Percentiles rank a stretch among this genome's conserved stretches.
Evolutionary conservation across 306 rosid genomes (phyloP).

Genomic region (Benincasa hispida): DNA sequence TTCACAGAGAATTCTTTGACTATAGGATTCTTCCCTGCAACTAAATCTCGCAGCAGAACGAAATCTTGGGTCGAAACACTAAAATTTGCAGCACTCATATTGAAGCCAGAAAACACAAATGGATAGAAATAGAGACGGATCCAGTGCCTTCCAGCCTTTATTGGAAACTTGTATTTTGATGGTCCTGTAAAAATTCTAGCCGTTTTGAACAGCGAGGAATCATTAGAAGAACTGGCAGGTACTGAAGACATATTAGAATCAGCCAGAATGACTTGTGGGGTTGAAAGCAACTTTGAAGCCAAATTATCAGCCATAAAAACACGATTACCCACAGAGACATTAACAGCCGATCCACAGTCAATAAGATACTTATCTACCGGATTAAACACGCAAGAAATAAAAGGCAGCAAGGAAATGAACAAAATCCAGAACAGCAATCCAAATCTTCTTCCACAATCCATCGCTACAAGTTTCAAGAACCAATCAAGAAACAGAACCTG

Average conservation of each 20-base stretch:
- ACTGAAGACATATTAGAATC: conserved; percentile 22
- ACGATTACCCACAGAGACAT: conserved; percentile 36
- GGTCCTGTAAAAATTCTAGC: conserved; percentile 57
- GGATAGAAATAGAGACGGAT: conserved; percentile 83
- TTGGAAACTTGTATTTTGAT: conserved; percentile 53
- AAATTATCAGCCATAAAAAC: conserved; percentile 51
- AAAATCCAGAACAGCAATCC: conserved; percentile 29
- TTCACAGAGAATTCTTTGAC: conserved; percentile 57
- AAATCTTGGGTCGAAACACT: conserved; percentile 34
- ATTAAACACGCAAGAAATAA: conserved; percentile 34
- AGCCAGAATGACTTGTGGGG: conserved; percentile 45
- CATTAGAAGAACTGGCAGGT: conserved; percentile 20
- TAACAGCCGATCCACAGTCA: conserved; percentile 56
- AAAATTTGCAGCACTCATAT: conserved; percentile 45
- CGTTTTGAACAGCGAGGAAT: conserved; percentile 45
- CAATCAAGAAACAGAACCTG: not conserved
- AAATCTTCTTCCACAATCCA: conserved; percentile 30
- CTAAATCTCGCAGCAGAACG: conserved; percentile 46
- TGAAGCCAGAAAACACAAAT: conserved; percentile 22
- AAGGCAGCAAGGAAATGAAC: conserved; percentile 28
- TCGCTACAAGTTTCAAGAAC: conserved; percentile 15
- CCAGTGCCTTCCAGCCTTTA: conserved; percentile 66
- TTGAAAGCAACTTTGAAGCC: conserved; percentile 41
- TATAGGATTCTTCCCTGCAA: conserved; percentile 20
- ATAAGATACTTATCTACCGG: conserved; percentile 60